Evolutionary conservation across 441 rosid species (phyloP), one percentile per base, ranked within the genome.

Genomic region (Syzygium malaccense): DNA sequence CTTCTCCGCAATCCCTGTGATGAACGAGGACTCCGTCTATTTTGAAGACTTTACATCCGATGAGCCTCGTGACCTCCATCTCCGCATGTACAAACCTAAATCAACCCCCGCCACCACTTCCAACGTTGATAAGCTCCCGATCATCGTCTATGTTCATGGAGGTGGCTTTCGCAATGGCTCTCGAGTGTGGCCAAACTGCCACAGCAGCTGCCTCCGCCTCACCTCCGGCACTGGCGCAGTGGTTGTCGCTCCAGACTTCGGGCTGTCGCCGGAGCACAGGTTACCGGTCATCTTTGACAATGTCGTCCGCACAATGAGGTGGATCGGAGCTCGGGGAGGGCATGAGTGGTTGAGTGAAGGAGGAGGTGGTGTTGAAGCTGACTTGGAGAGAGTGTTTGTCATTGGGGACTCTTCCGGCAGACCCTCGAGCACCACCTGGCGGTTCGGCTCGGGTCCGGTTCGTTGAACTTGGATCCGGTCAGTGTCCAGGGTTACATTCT

Each of bases 401-500:
- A 33, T n/a, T 62, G 4, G 68, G 68, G 8, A 14, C 28, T 62
- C 68, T 1, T 94, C 95, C 0, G 94, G 95, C 26, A 95, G 95
- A 95, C 92, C 80, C 91, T 94, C 25, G 95, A 94, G 12, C 97
- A 95, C 86, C 87, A 93, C 62, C 88, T 94, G 91, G 94, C 94
- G 19, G 94, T 95, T 64, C 86, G 87, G 87, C 87, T 94, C 7
- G 80, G 91, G 85, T 86, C 91, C 3, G 91, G 91, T 3, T 94
- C 95, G 9, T 88, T 89, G 13, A 93, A 89, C 14, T 71, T 94
- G 91, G 87, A 86, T 28, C 95, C 94, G 10, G 94, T 95, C 60
- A 68, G 41, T 84, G 92, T 93, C 30, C 91, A 87, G 87, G 68
- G 68, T 60, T 6, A n/a, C 9, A 0, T 62, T 32, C 32, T 62